Base-by-base conservation (phyloP, 768 basidiomycete species). In the Cystofilobasidium ferigula region DNA sequence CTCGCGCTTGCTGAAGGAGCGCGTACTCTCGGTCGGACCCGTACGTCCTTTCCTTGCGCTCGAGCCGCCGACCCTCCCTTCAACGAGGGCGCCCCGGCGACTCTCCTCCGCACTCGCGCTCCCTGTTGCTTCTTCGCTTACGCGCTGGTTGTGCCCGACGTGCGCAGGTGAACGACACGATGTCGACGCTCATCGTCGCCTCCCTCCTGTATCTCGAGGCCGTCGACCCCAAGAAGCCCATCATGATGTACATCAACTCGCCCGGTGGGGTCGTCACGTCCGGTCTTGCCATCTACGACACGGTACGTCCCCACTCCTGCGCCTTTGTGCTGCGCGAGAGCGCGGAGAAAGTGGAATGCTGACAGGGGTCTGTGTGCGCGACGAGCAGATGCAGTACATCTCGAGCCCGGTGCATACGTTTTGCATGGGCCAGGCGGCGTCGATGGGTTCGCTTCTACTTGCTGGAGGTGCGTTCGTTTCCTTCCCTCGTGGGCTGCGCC, bases 261-360 rank as follows among this genome's bases (percentile, higher is more conserved):
- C 94, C 94, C 0, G 94, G 94, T 2, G 94, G 94, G 35, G 88
- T 87, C 72, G 94, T 98, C 43, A 94, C 93, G 0, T 90, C 92
- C 57, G 94, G 94, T 12, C 79, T 98, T 67, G 94, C 93, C 22
- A 94, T 98, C 57, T 98, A 98, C 78, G 94, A 98, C 73, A 97
- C 94, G 72, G 91, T 94, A 78, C 71, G 84, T 65, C 20, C 30
- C 43, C 22, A 24, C 35, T 22, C 24, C 16, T 26, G 34, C 12
- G 14, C 40, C 60, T 36, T 53, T 20, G 2, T 51, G 42, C n/a
- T 24, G n/a, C n/a, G n/a, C n/a, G n/a, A n/a, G n/a, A n/a, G n/a
- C n/a, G n/a, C 48, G 28, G 48, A 28, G n/a, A 51, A 51, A n/a
- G 5, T 18, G 16, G 5, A 6, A n/a, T 16, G 7, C 28, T n/a